These are phyloP conservation scores for Penstemon barbatus DNA, from an alignment of 257 asterid genomes.

Conservation along the genomic window DNA sequence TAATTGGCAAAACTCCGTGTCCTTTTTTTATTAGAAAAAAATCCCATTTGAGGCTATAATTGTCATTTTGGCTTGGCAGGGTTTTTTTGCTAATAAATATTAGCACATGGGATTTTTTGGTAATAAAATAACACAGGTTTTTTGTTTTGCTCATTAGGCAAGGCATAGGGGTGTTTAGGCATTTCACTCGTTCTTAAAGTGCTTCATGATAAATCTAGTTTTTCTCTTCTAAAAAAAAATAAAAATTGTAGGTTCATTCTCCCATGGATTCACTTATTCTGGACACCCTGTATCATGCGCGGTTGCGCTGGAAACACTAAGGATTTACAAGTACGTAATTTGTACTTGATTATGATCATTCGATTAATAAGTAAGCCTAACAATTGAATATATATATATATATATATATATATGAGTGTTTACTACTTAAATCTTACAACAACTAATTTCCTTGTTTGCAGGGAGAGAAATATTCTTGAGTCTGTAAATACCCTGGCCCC, in stretches of 20 bases:
- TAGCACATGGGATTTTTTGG: too few relatives aligned
- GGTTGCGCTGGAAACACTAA: conserved; percentile 88
- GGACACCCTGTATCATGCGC: conserved; percentile 98
- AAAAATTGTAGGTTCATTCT: conserved; percentile 54
- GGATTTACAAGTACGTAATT: conserved; percentile 73
- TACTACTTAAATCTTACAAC: neutral
- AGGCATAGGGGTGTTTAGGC: too few relatives aligned
- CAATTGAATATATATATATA: too few relatives aligned
- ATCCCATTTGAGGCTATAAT: too few relatives aligned
- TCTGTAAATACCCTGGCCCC: conserved; percentile 76
- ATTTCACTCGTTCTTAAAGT: neutral
- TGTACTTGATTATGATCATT: neutral
- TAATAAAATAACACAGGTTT: too few relatives aligned
- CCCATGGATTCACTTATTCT: conserved; percentile 96
- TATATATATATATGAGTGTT: too few relatives aligned
- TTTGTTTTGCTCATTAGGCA: too few relatives aligned
- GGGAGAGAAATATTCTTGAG: conserved; percentile 78
- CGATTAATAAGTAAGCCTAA: neutral
- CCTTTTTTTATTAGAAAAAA: too few relatives aligned
- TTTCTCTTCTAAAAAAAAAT: neutral
- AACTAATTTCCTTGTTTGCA: conserved; percentile 29
- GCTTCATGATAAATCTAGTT: conserved; percentile 2
- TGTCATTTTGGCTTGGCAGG: too few relatives aligned
- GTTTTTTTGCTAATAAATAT: too few relatives aligned
- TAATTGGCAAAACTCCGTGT: too few relatives aligned